These are phyloP conservation scores for Lactarius deliciosus DNA, from an alignment of 768 basidiomycete species.

Conservation along the genomic window DNA sequence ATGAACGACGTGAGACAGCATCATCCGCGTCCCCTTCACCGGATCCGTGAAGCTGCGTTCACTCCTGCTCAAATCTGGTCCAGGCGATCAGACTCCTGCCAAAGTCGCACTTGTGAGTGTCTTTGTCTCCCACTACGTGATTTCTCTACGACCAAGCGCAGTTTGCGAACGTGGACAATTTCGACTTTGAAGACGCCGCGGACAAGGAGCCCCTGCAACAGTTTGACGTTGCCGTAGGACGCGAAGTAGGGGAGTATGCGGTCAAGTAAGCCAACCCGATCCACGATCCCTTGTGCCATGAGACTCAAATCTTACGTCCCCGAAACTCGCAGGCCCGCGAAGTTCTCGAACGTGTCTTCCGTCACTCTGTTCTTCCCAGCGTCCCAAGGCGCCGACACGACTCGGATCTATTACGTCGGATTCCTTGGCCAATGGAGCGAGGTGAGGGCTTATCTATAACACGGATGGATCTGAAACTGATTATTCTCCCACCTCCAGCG, in stretches of 20 bases:
- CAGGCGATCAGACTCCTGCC: slow-evolving; percentile 71
- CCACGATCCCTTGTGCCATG: background rate
- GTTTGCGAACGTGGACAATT: slow-evolving; percentile 74
- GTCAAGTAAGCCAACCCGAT: slow-evolving; percentile 52
- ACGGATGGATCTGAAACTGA: background rate
- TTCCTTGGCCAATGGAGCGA: slow-evolving; percentile 81
- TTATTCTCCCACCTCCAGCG: slow-evolving; percentile 44
- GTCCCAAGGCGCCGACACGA: slow-evolving; percentile 75
- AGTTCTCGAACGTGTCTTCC: slow-evolving; percentile 79
- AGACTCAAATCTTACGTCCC: background rate
- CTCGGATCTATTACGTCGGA: slow-evolving; percentile 79
- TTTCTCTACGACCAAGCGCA: slow-evolving; percentile 33
- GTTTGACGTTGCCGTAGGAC: slow-evolving; percentile 63
- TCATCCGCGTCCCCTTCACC: slow-evolving; percentile 84
- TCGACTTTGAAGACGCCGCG: slow-evolving; percentile 78
- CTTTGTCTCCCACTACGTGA: no score
- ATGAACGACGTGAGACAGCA: slow-evolving; percentile 44
- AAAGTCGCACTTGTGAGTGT: slow-evolving; percentile 66
- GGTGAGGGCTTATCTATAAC: slow-evolving; percentile 42
- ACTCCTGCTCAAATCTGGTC: slow-evolving; percentile 82
- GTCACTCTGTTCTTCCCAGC: slow-evolving; percentile 82
- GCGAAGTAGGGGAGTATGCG: slow-evolving; percentile 82
- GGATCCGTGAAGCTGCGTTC: slow-evolving; percentile 82
- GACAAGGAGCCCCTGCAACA: slow-evolving; percentile 68
- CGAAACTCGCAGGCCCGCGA: slow-evolving; percentile 60